Evolutionary conservation across 495 filamentous ascomycete species (phyloP).

Genomic region (Xylaria cubensis): DNA sequence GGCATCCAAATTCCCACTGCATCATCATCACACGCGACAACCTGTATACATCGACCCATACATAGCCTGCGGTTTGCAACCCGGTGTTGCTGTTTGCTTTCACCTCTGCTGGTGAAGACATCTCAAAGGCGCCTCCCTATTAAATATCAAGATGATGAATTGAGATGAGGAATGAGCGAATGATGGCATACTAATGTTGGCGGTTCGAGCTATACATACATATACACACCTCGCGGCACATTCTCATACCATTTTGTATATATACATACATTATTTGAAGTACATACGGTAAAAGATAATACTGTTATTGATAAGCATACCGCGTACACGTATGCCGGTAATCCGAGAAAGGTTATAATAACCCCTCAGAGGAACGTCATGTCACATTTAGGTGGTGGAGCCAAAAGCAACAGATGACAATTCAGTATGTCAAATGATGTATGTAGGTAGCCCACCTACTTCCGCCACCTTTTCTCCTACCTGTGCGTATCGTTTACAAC

Average conservation of each 20-base stretch:
- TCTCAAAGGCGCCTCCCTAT: neutral
- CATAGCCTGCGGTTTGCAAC: neutral
- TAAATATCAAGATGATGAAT: conserved; percentile 6
- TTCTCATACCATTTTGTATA: neutral
- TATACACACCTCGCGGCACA: neutral
- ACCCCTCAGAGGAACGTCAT: neutral
- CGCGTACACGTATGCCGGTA: neutral
- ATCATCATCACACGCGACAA: neutral
- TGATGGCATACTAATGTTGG: neutral
- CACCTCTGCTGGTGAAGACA: neutral
- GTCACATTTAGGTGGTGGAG: neutral
- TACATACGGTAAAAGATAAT: neutral
- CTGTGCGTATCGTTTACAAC: too few species aligned
- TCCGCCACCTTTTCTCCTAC: too few species aligned
- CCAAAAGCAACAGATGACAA: neutral
- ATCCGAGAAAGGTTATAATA: neutral
- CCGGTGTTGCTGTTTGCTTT: neutral
- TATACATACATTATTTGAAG: neutral
- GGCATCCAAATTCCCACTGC: neutral
- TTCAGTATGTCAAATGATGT: neutral
- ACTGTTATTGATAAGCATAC: neutral
- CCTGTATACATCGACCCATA: neutral
- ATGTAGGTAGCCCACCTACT: neutral
- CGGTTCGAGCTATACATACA: neutral
- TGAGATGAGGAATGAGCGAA: conserved; percentile 19